Base-by-base conservation (phyloP, 768 basidiomycete species). In the Termitomyces sp. region DNA sequence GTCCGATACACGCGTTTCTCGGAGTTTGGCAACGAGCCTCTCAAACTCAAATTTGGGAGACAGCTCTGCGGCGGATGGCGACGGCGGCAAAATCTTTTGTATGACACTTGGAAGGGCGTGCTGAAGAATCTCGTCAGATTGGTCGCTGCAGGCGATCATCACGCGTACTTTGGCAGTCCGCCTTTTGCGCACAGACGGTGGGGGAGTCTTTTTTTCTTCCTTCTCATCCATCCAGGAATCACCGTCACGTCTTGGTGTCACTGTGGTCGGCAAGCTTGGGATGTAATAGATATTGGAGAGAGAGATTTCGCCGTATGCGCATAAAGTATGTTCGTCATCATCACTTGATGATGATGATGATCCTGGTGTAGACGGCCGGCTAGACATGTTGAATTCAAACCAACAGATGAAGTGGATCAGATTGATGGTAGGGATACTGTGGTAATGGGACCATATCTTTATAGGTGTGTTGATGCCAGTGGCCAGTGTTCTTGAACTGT, bases 271-370 rank as follows among this genome's bases (percentile, higher is more conserved):
- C 32, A 67, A 63, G 16, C 73, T 68, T 0, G 73, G 74, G 4
- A 77, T 58, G 32, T 72, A 72, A 28, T 72, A 67, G 26, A 69
- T 61, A 45, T 76, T 73, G 24, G 72, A 65, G 1, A 76, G 67
- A 1, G 78, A 77, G 26, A 80, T 74, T 26, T 81, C 77, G 8
- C 81, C 79, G 41, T 70, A 81, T 13, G 70, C 76, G 28, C 66
- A 71, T 44, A 83, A 61, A 0, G 72, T 75, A 60, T 80, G 62
- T 56, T 74, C 71, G 18, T 76, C 71, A n/a, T 70, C 72, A 28
- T 43, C 18, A 26, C 48, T 43, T n/a, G 55, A 52, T 10, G 38
- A 35, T 35, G 38, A 35, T 35, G 33, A 52, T 14, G 55, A 56
- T 38, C 24, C 46, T 6, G 50, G 56, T 40, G 56, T 61, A 8